These are phyloP conservation scores for Ilyonectria sp. DNA, from an alignment of 2,329 filamentous ascomycete genomes.

Conservation along the genomic window DNA sequence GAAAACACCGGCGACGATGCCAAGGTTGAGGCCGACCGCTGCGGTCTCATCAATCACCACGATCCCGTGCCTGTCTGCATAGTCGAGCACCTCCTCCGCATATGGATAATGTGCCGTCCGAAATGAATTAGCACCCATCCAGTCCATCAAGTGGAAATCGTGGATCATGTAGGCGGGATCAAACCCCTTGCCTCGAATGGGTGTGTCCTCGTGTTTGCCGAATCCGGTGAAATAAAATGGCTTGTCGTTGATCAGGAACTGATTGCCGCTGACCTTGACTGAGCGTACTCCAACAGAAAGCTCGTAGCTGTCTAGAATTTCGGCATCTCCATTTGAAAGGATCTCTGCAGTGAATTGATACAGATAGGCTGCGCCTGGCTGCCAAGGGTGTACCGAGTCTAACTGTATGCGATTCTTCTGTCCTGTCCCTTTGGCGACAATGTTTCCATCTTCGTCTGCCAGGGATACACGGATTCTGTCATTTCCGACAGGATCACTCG, in stretches of 20 bases:
- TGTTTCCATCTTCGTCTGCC: slow-evolving; percentile 21
- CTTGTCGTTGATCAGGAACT: slow-evolving; percentile 32
- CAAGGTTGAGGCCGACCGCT: slow-evolving; percentile 30
- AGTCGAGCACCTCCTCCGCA: slow-evolving; percentile 34
- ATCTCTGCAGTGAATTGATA: slow-evolving; percentile 27
- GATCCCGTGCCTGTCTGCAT: slow-evolving; percentile 31
- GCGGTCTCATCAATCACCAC: slow-evolving; percentile 33
- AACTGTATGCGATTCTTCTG: not conserved
- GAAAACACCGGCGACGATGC: slow-evolving; percentile 25
- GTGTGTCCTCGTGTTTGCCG: slow-evolving; percentile 34
- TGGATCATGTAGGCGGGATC: slow-evolving; percentile 34
- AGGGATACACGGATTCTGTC: not conserved
- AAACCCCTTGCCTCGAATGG: slow-evolving; percentile 31
- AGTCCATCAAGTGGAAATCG: slow-evolving; percentile 31
- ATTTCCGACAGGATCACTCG: not conserved
- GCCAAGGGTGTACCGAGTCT: slow-evolving; percentile 26
- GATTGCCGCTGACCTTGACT: slow-evolving; percentile 23
- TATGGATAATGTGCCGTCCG: slow-evolving; percentile 34
- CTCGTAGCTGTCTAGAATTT: slow-evolving; percentile 24
- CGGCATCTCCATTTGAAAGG: slow-evolving; percentile 2
- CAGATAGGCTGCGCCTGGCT: slow-evolving; percentile 33
- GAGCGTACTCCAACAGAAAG: slow-evolving; percentile 25
- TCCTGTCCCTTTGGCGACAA: not conserved
- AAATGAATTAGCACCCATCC: slow-evolving; percentile 37
- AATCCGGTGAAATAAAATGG: slow-evolving; percentile 38